Base-by-base conservation (phyloP, 1,284 basidiomycete species). In the Sphagnurus paluster region DNA sequence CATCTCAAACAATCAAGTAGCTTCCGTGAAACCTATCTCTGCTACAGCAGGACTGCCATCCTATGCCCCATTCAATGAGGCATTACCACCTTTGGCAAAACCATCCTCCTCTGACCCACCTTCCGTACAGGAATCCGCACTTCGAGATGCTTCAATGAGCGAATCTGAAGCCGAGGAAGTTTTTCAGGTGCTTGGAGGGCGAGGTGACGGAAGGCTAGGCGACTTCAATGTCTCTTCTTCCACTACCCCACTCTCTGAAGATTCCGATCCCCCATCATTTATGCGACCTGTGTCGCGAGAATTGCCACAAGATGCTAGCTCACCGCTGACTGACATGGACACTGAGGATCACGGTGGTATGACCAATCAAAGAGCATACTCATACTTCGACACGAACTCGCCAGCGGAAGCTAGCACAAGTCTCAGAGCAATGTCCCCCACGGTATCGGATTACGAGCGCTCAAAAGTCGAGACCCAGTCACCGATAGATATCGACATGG, bases 141-240 rank as follows among this genome's bases (percentile, higher is more conserved):
- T 14, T 2, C 21, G 35, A 11, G 14, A 14, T 34, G 42, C 5
- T 16, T 37, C 38, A 19, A 39, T 51, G 14, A 64, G 59, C 43
- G 64, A 66, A 47, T 53, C 36, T 28, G 66, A 64, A 46, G 59
- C 67, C 8, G 60, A 66, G 44, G 39, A 42, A 34, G 47, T 23
- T n/a, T n/a, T n/a, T n/a, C n/a, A n/a, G n/a, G n/a, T n/a, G n/a
- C n/a, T n/a, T n/a, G 16, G 25, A 51, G 19, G 29, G 4, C 25
- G 13, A 36, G 4, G 33, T 32, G 5, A 41, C 34, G 8, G 44
- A 39, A 24, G 29, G 39, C 46, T 53, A 16, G 39, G 48, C 14
- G 7, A 37, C 25, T 42, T 50, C 21, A 42, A 50, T 33, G 3
- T 39, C 1, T 45, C 46, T 13, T 50, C 46, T 33, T 43, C 48